Evolutionary conservation across 805 yeast species (phyloP).

Genomic region (Metschnikowia picachoensis): DNA sequence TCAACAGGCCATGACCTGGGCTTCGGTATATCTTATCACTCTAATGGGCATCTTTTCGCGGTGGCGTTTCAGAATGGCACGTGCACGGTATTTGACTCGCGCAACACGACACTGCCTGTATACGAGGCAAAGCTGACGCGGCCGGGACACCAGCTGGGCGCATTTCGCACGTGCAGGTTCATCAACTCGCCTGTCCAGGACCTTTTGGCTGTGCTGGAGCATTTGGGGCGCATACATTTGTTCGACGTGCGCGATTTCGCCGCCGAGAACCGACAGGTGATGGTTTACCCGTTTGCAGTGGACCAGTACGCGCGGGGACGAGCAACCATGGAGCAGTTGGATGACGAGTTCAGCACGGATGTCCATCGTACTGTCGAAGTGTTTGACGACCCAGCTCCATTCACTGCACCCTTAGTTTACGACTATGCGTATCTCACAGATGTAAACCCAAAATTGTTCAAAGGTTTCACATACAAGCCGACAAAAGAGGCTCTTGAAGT

Average conservation of each 20-base stretch:
- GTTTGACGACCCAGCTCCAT: constrained; percentile 11
- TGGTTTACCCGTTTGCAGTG: constrained; percentile 56
- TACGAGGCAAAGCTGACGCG: constrained; percentile 59
- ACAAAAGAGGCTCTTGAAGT: not conserved
- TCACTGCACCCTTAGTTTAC: constrained; percentile 39
- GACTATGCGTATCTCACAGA: constrained; percentile 38
- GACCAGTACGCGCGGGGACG: constrained; percentile 36
- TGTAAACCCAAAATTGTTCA: constrained; percentile 36
- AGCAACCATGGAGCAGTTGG: constrained; percentile 1
- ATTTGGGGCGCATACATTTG: constrained; percentile 81
- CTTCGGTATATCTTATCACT: constrained; percentile 74
- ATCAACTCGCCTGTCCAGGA: constrained; percentile 66
- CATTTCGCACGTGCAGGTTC: constrained; percentile 57
- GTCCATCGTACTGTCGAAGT: constrained; percentile 9
- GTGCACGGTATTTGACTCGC: constrained; percentile 69
- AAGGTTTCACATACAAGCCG: constrained; percentile 33
- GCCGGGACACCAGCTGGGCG: constrained; percentile 51
- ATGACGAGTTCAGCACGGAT: constrained; percentile 5
- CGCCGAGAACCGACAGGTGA: constrained; percentile 46
- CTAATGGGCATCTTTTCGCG: constrained; percentile 71
- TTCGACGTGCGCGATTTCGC: constrained; percentile 68
- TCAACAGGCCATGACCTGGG: constrained; percentile 71
- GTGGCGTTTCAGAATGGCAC: constrained; percentile 85
- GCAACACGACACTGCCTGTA: constrained; percentile 53
- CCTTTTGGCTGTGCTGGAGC: constrained; percentile 73